Base-by-base conservation (phyloP, 192 early-diverging fungal genomes). In the Coemansia sp. region DNA sequence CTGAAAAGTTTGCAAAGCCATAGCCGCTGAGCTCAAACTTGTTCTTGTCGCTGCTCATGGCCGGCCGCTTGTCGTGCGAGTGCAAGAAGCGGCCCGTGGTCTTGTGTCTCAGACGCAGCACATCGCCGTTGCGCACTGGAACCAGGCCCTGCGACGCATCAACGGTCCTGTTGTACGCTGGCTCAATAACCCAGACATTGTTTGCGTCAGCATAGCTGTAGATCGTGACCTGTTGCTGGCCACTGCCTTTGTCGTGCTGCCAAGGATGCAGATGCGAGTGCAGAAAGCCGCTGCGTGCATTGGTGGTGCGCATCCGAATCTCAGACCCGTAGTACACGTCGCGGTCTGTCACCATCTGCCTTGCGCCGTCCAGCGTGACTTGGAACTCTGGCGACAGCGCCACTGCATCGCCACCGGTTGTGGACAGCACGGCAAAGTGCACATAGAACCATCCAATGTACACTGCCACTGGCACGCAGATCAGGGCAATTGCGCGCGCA, bases 351-450 rank as follows among this genome's bases (percentile, higher is more conserved):
- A 47, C 40, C 3, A 75, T 48, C 15, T 71, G 53, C 22, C 60
- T 65, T 1, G 65, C 89, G 31, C 94, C 97, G 2, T 59, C 50
- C 7, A 99, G 80, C 25, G 89, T 85, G 28, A 87, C 84, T 79
- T 96, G 93, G 82, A 98, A 97, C 66, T 87, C 86, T n/a, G 91
- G 85, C 53, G 87, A 86, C 92, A 98, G 92, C 75, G 95, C 94
- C n/a, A 83, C 82, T 70, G 92, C 91, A n/a, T 93, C 95, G 9
- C 89, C 87, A 22, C 97, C 95, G 55, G 82, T 83, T 46, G 82
- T 81, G 22, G 66, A 68, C 26, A 99, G 78, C 5, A 94, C 68
- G 31, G 81, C 76, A 78, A 99, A 99, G 74, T 99, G 96, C 55
- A 99, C 85, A 62, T 86, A 86, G 82, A 97, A 98, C 75, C 89